Percentiles rank a stretch among this genome's conserved stretches.
phyloP scores from a whole-genome alignment of 1,284 basidiomycete genomes.

The Mycena citricolor region DNA sequence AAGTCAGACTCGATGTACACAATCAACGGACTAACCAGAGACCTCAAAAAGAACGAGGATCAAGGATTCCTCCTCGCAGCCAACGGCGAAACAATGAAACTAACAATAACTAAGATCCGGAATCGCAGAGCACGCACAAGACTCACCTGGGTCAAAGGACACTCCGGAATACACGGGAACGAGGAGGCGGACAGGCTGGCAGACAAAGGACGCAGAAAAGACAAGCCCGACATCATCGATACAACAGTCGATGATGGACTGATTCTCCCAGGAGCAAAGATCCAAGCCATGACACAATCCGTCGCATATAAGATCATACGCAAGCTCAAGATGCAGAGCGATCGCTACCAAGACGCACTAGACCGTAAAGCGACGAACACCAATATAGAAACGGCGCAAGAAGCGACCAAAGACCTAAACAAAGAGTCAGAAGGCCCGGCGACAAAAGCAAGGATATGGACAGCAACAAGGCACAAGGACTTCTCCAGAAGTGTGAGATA shows the following conservation, averaged over 20 bases:
- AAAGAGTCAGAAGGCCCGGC: background rate
- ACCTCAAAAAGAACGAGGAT: constrained; percentile 23
- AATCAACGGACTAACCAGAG: constrained; percentile 19
- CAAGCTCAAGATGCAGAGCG: background rate
- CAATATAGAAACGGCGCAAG: background rate
- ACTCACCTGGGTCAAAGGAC: constrained; percentile 11
- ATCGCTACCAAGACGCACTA: background rate
- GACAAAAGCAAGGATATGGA: constrained; percentile 27
- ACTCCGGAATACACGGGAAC: constrained; percentile 13
- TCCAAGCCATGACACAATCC: constrained; percentile 5
- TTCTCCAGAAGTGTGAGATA: constrained; percentile 22
- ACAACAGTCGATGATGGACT: background rate
- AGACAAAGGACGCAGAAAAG: background rate
- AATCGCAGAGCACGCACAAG: constrained; percentile 2
- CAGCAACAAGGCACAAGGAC: constrained; percentile 22
- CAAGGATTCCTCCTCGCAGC: constrained; percentile 22
- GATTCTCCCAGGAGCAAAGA: constrained; percentile 2
- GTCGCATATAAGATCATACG: constrained; percentile 3
- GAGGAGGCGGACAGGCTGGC: constrained; percentile 13
- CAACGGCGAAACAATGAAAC: constrained; percentile 14
- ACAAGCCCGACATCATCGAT: background rate
- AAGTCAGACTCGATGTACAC: constrained; percentile 23
- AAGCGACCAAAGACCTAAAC: background rate
- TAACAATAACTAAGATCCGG: constrained; percentile 5
- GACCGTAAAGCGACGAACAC: background rate